Percentiles rank a stretch among this genome's conserved stretches.
Evolutionary conservation across 805 yeast genomes (phyloP).

Genomic region (Pichia thaimueangensis): DNA sequence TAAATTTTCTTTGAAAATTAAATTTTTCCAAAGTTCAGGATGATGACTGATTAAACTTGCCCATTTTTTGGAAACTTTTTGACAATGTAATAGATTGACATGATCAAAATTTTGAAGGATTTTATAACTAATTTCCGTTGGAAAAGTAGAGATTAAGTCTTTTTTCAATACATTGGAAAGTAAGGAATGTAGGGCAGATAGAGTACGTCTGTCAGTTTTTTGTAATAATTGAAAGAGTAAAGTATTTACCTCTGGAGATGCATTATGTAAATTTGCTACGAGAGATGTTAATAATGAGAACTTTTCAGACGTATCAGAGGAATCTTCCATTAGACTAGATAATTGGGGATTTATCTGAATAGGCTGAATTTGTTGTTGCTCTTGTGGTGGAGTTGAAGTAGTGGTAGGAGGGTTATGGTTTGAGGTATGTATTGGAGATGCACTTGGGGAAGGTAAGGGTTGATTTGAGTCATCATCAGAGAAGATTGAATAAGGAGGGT

Average conservation of each 20-base stretch:
- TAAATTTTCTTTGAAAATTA: constrained; percentile 57
- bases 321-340: background rate
- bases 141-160: constrained; percentile 66
- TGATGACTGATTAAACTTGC: constrained; percentile 52
- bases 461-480: background rate
- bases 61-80: constrained; percentile 65
- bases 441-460: constrained; percentile 68
- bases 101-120: constrained; percentile 53
- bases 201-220: constrained; percentile 49
- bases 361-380: too few relatives aligned
- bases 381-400: background rate
- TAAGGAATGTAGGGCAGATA: constrained; percentile 51
- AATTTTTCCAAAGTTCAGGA: constrained; percentile 61
- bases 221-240: constrained; percentile 44
- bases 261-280: background rate
- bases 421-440: constrained; percentile 43
- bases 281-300: background rate
- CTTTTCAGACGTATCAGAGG: background rate
- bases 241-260: constrained; percentile 36
- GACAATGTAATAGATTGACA: constrained; percentile 38
- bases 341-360: background rate
- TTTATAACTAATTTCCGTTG: constrained; percentile 64
- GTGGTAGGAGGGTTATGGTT: background rate
- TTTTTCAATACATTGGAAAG: constrained; percentile 55
- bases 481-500: background rate